Conservation (phyloP, 2,329 filamentous ascomycete species). For the Cladosporium sp. region DNA sequence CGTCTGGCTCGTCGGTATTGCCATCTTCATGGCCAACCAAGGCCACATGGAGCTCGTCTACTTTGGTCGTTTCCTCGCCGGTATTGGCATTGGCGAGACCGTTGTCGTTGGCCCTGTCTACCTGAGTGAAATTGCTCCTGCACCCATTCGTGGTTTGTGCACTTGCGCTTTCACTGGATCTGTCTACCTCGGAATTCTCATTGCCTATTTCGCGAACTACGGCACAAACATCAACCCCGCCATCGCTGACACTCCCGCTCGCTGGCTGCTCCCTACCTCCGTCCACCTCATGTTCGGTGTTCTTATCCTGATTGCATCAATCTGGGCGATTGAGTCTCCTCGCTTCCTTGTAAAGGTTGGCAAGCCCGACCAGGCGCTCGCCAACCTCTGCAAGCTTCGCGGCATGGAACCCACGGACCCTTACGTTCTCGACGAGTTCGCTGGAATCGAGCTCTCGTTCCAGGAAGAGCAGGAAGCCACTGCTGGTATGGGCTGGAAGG, state of each 20-base stretch:
- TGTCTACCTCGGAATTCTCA: conserved; percentile 72
- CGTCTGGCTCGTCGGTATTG: conserved; percentile 45
- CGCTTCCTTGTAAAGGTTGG: conserved; percentile 68
- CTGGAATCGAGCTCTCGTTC: conserved; percentile 63
- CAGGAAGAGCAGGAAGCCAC: conserved; percentile 71
- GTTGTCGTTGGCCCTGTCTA: conserved; percentile 54
- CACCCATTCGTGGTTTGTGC: conserved; percentile 66
- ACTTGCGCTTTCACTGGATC: conserved; percentile 68
- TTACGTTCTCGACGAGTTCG: conserved; percentile 53
- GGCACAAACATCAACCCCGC: conserved; percentile 41
- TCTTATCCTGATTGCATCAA: conserved; percentile 68
- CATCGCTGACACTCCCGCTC: conserved; percentile 41
- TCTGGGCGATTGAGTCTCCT: conserved; percentile 63
- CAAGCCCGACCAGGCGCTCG: conserved; percentile 63
- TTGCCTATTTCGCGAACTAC: conserved; percentile 71
- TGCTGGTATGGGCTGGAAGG: conserved; percentile 61
- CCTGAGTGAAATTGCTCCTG: conserved; percentile 61
- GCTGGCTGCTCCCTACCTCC: conserved; percentile 67
- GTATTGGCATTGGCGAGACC: conserved; percentile 54
- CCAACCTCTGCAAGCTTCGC: conserved; percentile 59
- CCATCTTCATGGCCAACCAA: conserved; percentile 43
- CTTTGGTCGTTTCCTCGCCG: conserved; percentile 62
- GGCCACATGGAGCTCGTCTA: conserved; percentile 54
- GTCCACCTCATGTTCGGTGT: conserved; percentile 76
- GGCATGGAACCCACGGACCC: conserved; percentile 65